phyloP scores from a whole-genome alignment of 495 filamentous ascomycete species.

The Cercophora samala region DNA sequence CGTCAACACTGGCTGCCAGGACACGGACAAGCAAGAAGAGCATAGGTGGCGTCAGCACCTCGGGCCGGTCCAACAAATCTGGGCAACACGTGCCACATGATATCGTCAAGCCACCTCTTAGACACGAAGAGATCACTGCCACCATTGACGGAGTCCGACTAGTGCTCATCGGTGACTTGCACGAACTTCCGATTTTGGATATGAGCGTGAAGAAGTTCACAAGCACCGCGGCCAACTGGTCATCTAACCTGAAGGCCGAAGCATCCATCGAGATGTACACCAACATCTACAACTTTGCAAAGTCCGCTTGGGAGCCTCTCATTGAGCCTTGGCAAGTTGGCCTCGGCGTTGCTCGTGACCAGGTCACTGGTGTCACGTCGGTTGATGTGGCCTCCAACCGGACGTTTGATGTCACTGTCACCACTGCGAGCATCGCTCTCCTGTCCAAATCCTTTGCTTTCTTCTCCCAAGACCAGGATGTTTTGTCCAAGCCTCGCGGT shows the following conservation, averaged over 20 bases:
- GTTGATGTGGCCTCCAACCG: constrained; percentile 85
- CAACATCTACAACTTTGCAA: constrained; percentile 98
- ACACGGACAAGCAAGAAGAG: constrained; percentile 30
- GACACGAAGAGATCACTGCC: constrained; percentile 78
- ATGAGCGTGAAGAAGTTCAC: constrained; percentile 90
- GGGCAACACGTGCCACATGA: constrained; percentile 30
- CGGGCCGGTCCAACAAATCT: constrained; percentile 11
- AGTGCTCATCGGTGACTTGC: constrained; percentile 90
- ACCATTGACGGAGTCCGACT: constrained; percentile 84
- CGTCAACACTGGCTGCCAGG: constrained; percentile 54
- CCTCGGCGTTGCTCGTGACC: constrained; percentile 79
- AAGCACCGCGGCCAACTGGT: constrained; percentile 83
- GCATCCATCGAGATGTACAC: constrained; percentile 86
- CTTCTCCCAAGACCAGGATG: constrained; percentile 83
- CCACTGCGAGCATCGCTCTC: constrained; percentile 89
- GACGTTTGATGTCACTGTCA: constrained; percentile 85
- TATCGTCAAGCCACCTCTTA: constrained; percentile 30
- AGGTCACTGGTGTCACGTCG: constrained; percentile 69
- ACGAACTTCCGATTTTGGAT: constrained; percentile 91
- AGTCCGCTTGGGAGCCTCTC: constrained; percentile 95
- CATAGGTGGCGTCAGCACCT: constrained; percentile 8
- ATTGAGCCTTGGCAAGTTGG: constrained; percentile 96
- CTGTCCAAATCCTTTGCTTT: constrained; percentile 90
- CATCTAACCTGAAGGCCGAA: constrained; percentile 79
- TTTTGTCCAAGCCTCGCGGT: constrained; percentile 88